Percentiles rank a stretch among this genome's conserved stretches.
phyloP scores from a whole-genome alignment of 2,329 filamentous ascomycete species.

The Ophioceras dolichostomum region DNA sequence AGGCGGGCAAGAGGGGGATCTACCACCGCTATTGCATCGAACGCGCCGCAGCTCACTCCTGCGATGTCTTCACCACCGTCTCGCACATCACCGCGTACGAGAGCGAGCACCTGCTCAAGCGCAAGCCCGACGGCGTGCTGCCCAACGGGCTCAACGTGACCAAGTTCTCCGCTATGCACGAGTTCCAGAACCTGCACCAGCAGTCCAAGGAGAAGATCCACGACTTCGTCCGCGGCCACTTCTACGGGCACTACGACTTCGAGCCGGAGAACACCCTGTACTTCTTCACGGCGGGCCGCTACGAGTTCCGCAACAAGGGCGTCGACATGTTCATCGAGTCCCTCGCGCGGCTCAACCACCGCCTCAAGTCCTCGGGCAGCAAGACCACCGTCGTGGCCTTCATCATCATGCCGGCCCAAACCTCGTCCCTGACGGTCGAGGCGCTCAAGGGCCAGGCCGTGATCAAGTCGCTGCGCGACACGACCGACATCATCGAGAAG shows the following conservation, averaged over 20 bases:
- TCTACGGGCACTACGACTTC: slow-evolving; percentile 97
- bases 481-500: slow-evolving; percentile 82
- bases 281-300: slow-evolving; percentile 92
- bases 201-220: slow-evolving; percentile 96
- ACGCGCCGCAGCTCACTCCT: slow-evolving; percentile 78
- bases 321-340: slow-evolving; percentile 99
- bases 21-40: slow-evolving; percentile 99
- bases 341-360: slow-evolving; percentile 85
- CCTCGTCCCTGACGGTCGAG: slow-evolving; percentile 87
- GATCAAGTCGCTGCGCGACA: slow-evolving; percentile 90
- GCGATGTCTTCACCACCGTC: slow-evolving; percentile 96
- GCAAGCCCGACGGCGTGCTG: slow-evolving; percentile 91
- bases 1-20: slow-evolving; percentile 95
- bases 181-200: slow-evolving; percentile 97
- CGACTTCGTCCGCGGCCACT: slow-evolving; percentile 95
- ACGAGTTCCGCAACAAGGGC: slow-evolving; percentile 97
- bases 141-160: slow-evolving; percentile 97
- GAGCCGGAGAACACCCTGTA: slow-evolving; percentile 94
- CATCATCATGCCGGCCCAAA: slow-evolving; percentile 97
- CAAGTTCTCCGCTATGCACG: slow-evolving; percentile 96
- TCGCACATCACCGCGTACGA: slow-evolving; percentile 98
- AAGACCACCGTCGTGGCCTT: slow-evolving; percentile 95
- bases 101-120: slow-evolving; percentile 92
- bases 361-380: slow-evolving; percentile 71
- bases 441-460: slow-evolving; percentile 94